These are phyloP conservation scores for Kalanchoe fedtschenkoi DNA, from an alignment of 164 flowering plant genomes.

Conservation along the genomic window DNA sequence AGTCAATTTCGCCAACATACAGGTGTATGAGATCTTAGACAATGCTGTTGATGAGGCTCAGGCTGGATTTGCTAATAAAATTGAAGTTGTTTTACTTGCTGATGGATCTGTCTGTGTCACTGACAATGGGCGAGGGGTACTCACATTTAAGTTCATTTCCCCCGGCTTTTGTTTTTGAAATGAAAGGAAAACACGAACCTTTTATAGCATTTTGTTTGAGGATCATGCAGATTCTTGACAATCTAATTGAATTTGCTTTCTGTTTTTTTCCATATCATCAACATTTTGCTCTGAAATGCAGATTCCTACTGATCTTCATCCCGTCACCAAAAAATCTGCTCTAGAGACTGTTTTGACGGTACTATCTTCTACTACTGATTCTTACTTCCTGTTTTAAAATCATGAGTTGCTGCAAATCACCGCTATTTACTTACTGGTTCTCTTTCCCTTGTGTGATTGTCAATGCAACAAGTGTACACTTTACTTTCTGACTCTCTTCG, in stretches of 20 bases:
- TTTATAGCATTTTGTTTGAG: too few species aligned
- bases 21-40: conserved; percentile 97
- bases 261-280: not conserved
- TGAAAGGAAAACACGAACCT: too few species aligned
- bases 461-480: not conserved
- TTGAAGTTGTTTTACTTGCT: conserved; percentile 58
- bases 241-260: not conserved
- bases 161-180: too few species aligned
- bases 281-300: conserved; percentile 24
- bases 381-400: not conserved
- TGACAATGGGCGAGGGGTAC: conserved; percentile 98
- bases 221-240: too few species aligned
- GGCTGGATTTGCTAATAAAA: conserved; percentile 80
- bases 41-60: conserved; percentile 97
- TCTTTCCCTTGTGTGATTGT: not conserved
- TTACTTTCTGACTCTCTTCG: not conserved
- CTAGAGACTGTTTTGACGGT: conserved; percentile 98
- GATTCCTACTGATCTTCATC: conserved; percentile 95
- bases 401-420: not conserved
- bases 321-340: conserved; percentile 77
- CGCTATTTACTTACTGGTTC: not conserved
- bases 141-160: conserved; percentile 9
- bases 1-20: conserved; percentile 10
- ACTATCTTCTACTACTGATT: conserved; percentile 8
- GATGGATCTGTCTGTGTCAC: conserved; percentile 87